Conservation (phyloP, 441 rosid species). For the Populus trichocarpa region DNA sequence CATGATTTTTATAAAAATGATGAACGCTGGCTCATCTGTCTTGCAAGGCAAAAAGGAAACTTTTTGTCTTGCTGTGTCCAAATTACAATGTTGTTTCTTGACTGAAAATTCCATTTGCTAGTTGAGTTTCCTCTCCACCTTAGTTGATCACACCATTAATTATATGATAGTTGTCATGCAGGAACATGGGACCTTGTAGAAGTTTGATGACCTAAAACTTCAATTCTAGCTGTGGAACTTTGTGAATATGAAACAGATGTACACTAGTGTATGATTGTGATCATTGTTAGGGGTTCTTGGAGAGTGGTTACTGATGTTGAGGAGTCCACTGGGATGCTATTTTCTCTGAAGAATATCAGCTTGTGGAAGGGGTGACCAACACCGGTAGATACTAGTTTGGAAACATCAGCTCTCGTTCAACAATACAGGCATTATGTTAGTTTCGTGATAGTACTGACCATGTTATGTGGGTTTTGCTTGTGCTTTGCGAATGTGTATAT, state of each 20-base stretch:
- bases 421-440: slow-evolving; percentile 22
- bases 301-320: slow-evolving; percentile 28
- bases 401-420: slow-evolving; percentile 13
- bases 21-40: background rate
- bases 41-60: background rate
- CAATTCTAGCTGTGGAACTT: slow-evolving; percentile 19
- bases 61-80: background rate
- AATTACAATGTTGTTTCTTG: background rate
- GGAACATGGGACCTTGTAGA: slow-evolving; percentile 5
- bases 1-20: background rate
- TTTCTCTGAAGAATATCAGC: slow-evolving; percentile 19
- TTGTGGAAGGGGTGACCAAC: background rate
- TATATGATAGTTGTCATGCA: background rate
- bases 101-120: background rate
- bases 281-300: slow-evolving; percentile 18
- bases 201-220: background rate
- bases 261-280: slow-evolving; percentile 37
- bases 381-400: slow-evolving; percentile 24
- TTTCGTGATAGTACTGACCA: slow-evolving; percentile 26
- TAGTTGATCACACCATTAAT: background rate
- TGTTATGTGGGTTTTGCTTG: slow-evolving; percentile 28
- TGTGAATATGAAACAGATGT: slow-evolving; percentile 53
- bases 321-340: slow-evolving; percentile 12
- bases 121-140: background rate
- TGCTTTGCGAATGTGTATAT: slow-evolving; percentile 23